Percentiles rank a stretch among this genome's conserved stretches.
phyloP scores from a whole-genome alignment of 495 filamentous ascomycete genomes.

The Parmelia sp. region DNA sequence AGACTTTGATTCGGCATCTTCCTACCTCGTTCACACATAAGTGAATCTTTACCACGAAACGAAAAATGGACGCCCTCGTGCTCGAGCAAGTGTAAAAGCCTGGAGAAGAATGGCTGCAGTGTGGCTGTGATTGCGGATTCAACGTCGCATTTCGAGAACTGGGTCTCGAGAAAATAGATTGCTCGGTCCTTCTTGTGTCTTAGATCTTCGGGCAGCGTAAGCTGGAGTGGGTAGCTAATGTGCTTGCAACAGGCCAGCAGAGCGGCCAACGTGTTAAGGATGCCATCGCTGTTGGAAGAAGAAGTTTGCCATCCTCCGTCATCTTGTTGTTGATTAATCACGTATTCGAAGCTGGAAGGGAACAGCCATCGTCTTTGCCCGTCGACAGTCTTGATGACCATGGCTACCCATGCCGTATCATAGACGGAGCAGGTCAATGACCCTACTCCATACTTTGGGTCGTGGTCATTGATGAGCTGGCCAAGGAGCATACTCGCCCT shows the following conservation, averaged over 20 bases:
- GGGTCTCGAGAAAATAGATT: conserved; percentile 23
- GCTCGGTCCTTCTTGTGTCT: conserved; percentile 15
- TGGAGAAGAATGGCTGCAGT: conserved; percentile 33
- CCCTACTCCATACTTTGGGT: conserved; percentile 28
- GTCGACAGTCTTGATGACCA: conserved; percentile 32
- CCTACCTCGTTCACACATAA: conserved; percentile 9
- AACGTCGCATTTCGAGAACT: conserved; percentile 31
- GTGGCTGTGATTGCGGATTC: conserved; percentile 27
- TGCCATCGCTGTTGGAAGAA: conserved; percentile 29
- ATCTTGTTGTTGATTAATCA: conserved; percentile 27
- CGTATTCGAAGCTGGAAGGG: conserved; percentile 32
- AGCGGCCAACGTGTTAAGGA: conserved; percentile 34
- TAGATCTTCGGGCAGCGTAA: conserved; percentile 12
- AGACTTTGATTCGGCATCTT: conserved; percentile 28
- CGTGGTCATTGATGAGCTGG: conserved; percentile 18
- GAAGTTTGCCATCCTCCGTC: conserved; percentile 32
- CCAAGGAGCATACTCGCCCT: conserved; percentile 18
- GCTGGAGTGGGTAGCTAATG: conserved; percentile 13
- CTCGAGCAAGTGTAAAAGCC: conserved; percentile 25
- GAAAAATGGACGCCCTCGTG: conserved; percentile 19
- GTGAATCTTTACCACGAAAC: conserved; percentile 29
- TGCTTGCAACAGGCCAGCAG: conserved; percentile 30
- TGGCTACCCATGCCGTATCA: conserved; percentile 44
- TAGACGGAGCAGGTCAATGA: conserved; percentile 35
- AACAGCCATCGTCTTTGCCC: conserved; percentile 30